Base-by-base conservation (phyloP, 23 red algal genomes). In the Gracilaria vermiculophylla region DNA sequence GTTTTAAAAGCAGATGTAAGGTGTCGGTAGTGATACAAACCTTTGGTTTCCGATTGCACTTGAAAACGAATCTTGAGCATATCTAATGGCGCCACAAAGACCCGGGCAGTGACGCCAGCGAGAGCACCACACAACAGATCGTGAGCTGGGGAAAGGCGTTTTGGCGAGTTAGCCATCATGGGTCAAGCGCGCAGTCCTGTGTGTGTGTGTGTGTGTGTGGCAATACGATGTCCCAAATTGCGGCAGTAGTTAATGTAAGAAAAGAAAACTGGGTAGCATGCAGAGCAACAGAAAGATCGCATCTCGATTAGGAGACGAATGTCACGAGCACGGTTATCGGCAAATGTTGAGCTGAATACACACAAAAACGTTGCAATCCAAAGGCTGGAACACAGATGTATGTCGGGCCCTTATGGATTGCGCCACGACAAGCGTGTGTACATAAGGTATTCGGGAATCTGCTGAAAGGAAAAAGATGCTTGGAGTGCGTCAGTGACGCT, bases 41-140 rank as follows among this genome's bases (percentile, higher is more conserved):
- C 78, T 56, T 75, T 65, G 39, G 78, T 83, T n/a, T 79, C 78
- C 20, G 83, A 82, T 24, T 91, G 87, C 9, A 97, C 84, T 69
- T 97, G 95, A 69, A 94, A 90, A n/a, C 95, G 85, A 62, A 97
- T 97, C 71, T 97, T 97, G 43, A 97, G 33, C 9, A 97, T 84
- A 49, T 97, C 95, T 52, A 97, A 84, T 36, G 95, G 95, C 21
- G 95, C 89, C 8, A 97, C 90, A 13, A 90, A 53, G 41, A 94
- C 71, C 23, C 95, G 85, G 23, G 95, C 90, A 12, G 85, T 89
- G 21, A 50, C 35, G 12, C 91, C 95, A 29, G 95, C 89, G 16
- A 94, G 39, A n/a, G 91, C 91, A 12, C 95, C 95, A 33, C 90
- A 92, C 9, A 94, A 33, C 7, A 97, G 79, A 84, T 97, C 95